These are phyloP conservation scores for Hypoxylon sp. DNA, from an alignment of 2,329 filamentous ascomycete species.

Conservation along the genomic window DNA sequence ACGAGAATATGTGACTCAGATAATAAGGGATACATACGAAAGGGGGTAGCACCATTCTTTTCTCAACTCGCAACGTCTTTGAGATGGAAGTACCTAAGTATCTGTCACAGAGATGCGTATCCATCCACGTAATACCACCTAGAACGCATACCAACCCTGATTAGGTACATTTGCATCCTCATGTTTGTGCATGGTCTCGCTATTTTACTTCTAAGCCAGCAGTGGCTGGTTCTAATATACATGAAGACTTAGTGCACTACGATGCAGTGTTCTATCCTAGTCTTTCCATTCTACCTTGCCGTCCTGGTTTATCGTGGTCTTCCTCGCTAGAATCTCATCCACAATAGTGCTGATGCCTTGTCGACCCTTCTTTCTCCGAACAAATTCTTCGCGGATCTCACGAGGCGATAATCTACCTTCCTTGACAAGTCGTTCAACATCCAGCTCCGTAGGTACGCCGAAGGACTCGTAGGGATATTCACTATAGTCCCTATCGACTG, in stretches of 20 bases:
- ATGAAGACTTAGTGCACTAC: slow-evolving; percentile 20
- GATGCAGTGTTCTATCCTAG: slow-evolving; percentile 16
- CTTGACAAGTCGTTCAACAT: slow-evolving; percentile 65
- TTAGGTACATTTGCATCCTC: background rate
- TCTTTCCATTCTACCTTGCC: slow-evolving; percentile 61
- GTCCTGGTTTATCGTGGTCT: slow-evolving; percentile 65
- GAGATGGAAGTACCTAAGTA: background rate
- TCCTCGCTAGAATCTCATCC: slow-evolving; percentile 76
- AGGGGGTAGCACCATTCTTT: background rate
- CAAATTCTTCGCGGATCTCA: slow-evolving; percentile 75
- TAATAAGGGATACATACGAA: slow-evolving; percentile 11
- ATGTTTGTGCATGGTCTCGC: slow-evolving; percentile 20
- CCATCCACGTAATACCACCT: background rate
- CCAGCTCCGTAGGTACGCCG: slow-evolving; percentile 80
- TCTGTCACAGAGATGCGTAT: background rate
- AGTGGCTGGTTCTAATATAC: slow-evolving; percentile 36
- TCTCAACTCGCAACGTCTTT: background rate
- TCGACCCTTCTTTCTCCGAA: slow-evolving; percentile 72
- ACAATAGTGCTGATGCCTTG: slow-evolving; percentile 80
- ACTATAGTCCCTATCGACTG: slow-evolving; percentile 74
- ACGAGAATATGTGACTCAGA: slow-evolving; percentile 42
- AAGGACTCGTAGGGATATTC: slow-evolving; percentile 81
- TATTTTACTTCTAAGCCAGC: slow-evolving; percentile 30
- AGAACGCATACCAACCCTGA: background rate
- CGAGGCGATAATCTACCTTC: slow-evolving; percentile 61